Conservation (phyloP, 192 early-diverging fungal genomes). For the Coemansia reversa region DNA sequence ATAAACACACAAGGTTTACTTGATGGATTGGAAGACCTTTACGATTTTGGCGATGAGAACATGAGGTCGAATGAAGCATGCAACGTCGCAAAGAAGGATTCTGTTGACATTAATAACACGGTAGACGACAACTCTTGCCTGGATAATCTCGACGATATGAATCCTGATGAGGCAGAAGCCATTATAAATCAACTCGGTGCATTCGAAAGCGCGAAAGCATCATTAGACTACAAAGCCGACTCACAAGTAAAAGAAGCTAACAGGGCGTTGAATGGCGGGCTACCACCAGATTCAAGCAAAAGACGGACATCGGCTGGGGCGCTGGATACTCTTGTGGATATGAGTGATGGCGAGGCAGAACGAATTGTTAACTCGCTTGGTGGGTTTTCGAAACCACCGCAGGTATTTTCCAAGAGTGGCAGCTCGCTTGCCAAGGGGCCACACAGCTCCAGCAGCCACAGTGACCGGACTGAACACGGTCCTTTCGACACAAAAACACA, state of each 20-base stretch:
- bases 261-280: neutral
- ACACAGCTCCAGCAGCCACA: neutral
- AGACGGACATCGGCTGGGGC: neutral
- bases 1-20: conserved; percentile 33
- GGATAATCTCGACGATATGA: conserved; percentile 17
- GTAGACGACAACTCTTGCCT: neutral
- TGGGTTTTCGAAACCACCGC: conserved; percentile 26
- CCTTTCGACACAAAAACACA: neutral
- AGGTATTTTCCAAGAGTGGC: neutral
- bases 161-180: conserved; percentile 16
- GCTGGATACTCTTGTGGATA: conserved; percentile 20
- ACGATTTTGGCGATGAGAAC: conserved; percentile 15
- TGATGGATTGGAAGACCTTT: conserved; percentile 45
- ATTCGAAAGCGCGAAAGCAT: conserved; percentile 8
- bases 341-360: conserved; percentile 29
- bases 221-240: neutral
- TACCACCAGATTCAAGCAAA: neutral
- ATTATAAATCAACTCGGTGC: conserved; percentile 22
- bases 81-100: neutral
- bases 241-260: neutral
- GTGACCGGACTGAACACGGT: neutral
- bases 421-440: neutral
- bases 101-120: neutral
- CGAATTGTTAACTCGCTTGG: conserved; percentile 23
- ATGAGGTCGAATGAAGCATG: neutral